Conservation (phyloP, 2,329 filamentous ascomycete species). For the Juglanconis juglandina region DNA sequence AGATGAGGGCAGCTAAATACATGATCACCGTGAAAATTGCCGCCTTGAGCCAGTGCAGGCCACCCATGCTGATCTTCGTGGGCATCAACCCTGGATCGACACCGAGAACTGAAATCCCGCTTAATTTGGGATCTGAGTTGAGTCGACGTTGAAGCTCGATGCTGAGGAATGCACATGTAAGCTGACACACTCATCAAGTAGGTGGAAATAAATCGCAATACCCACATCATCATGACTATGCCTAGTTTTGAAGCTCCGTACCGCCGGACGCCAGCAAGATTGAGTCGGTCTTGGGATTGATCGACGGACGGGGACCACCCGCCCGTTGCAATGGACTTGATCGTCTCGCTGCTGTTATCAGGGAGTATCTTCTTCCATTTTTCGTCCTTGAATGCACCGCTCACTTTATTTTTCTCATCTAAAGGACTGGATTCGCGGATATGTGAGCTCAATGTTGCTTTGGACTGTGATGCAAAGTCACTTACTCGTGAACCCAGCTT, state of each 20-base stretch:
- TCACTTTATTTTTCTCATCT: slow-evolving; percentile 1
- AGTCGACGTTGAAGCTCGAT: slow-evolving; percentile 29
- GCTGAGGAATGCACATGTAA: slow-evolving; percentile 15
- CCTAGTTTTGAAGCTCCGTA: slow-evolving; percentile 33
- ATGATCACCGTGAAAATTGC: slow-evolving; percentile 9
- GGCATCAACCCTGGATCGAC: slow-evolving; percentile 33
- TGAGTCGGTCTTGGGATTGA: slow-evolving; percentile 22
- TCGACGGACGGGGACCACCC: slow-evolving; percentile 19
- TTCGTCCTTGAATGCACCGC: not conserved
- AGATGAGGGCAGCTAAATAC: not conserved
- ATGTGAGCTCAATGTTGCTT: too few species aligned
- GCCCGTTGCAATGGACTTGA: slow-evolving; percentile 23
- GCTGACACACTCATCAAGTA: not conserved
- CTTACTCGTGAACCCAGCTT: slow-evolving; percentile 16
- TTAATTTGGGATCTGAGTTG: slow-evolving; percentile 24
- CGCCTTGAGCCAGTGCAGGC: slow-evolving; percentile 17
- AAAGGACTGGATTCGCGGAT: not conserved
- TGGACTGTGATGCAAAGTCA: not conserved
- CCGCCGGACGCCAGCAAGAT: slow-evolving; percentile 22
- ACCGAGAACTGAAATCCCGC: slow-evolving; percentile 28
- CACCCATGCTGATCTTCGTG: slow-evolving; percentile 23
- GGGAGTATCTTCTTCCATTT: slow-evolving; percentile 13
- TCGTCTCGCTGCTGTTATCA: slow-evolving; percentile 20
- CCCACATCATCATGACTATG: slow-evolving; percentile 31
- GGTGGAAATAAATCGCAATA: not conserved